A percentile compares a stretch with the other conserved stretches of the same genome.
Evolutionary conservation across 306 rosid genomes (phyloP).

Genomic region (Rosa lucieae): DNA sequence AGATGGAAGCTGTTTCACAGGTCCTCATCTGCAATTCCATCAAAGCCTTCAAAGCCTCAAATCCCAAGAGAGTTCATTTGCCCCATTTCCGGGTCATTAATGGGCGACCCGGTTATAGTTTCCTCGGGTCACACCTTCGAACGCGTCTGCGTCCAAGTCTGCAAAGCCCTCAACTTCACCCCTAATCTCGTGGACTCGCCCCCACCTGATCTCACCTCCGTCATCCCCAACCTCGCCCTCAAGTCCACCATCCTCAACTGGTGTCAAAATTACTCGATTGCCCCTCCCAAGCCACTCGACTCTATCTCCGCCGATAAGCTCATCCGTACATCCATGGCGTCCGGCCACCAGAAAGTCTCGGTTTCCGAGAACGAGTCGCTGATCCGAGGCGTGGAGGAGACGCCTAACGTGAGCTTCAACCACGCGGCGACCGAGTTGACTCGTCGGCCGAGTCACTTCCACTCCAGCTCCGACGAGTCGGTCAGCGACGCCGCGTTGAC

Average conservation of each 20-base stretch:
- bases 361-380: constrained; percentile 28
- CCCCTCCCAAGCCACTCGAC: constrained; percentile 40
- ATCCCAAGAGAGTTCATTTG: constrained; percentile 79
- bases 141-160: constrained; percentile 50
- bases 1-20: constrained; percentile 70
- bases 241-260: constrained; percentile 74
- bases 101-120: constrained; percentile 90
- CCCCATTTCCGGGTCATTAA: constrained; percentile 64
- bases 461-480: constrained; percentile 61
- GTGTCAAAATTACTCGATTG: constrained; percentile 42
- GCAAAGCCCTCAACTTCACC: constrained; percentile 50
- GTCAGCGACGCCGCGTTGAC: constrained; percentile 26
- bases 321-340: constrained; percentile 38
- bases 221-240: constrained; percentile 78
- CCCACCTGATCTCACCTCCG: constrained; percentile 67
- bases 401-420: constrained; percentile 32
- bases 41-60: constrained; percentile 31
- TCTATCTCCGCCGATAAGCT: constrained; percentile 39
- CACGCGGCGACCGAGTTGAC: constrained; percentile 45
- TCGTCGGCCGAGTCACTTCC: constrained; percentile 27
- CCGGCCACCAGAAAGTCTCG: constrained; percentile 1
- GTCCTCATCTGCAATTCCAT: constrained; percentile 31
- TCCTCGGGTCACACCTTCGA: constrained; percentile 93
- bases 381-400: constrained; percentile 33
- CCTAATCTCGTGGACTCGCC: constrained; percentile 57